Percentiles rank a stretch among this genome's conserved stretches.
phyloP scores from a whole-genome alignment of 345 rosid genomes.

The Trapa bicornis region DNA sequence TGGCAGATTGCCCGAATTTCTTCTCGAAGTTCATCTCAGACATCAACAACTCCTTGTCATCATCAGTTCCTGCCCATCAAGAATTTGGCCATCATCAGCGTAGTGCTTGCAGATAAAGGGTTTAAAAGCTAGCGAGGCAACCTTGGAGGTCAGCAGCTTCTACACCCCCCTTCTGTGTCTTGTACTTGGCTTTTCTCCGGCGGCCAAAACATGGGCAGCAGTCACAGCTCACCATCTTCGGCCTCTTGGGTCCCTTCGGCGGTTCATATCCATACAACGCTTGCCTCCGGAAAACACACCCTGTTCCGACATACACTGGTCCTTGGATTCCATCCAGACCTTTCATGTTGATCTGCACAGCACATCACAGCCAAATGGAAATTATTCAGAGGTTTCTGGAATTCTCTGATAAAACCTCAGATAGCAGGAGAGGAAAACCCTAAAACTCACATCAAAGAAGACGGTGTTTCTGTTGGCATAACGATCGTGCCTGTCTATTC shows the following conservation, averaged over 20 bases:
- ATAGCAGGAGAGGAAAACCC: too few species aligned
- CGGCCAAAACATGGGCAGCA: constrained; percentile 96
- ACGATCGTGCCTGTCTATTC: constrained; percentile 73
- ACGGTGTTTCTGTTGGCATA: constrained; percentile 88
- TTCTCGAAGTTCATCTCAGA: constrained; percentile 90
- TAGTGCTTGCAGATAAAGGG: too few species aligned
- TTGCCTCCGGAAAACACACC: constrained; percentile 86
- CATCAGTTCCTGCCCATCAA: constrained; percentile 31
- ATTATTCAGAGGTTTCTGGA: not conserved
- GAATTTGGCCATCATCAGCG: not conserved
- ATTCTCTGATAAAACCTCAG: too few species aligned
- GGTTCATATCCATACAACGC: constrained; percentile 96
- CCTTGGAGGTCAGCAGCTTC: constrained; percentile 55
- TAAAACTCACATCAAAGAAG: constrained; percentile 67
- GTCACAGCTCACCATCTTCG: constrained; percentile 91
- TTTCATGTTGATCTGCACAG: constrained; percentile 60
- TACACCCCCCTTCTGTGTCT: constrained; percentile 32
- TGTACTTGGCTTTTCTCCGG: constrained; percentile 43
- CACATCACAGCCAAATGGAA: not conserved
- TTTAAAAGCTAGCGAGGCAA: constrained; percentile 3
- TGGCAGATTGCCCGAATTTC: constrained; percentile 84
- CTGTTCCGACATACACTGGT: constrained; percentile 93
- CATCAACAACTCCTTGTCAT: constrained; percentile 74
- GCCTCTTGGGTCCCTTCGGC: constrained; percentile 80
- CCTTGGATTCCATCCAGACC: constrained; percentile 89